A percentile compares a stretch with the other conserved stretches of the same genome.
phyloP scores from a whole-genome alignment of 2,329 filamentous ascomycete species.

The Aspergillus sojae region DNA sequence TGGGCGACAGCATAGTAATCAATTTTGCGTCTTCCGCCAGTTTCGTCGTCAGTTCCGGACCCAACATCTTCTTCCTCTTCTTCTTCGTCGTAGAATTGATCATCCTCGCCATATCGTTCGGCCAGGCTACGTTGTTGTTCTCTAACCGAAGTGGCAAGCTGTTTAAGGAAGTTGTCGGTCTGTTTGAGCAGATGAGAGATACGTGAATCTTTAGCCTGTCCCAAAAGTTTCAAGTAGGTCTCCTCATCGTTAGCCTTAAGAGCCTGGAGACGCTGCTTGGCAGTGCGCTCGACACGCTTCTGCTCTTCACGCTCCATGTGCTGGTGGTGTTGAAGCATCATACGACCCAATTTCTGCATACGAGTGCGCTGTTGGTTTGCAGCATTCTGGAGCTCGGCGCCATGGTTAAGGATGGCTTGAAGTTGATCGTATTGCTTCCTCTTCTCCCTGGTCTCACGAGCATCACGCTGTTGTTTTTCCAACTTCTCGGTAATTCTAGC shows the following conservation, averaged over 20 bases:
- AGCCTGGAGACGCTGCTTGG: slow-evolving; percentile 98
- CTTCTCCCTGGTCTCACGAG: slow-evolving; percentile 93
- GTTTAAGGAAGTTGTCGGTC: slow-evolving; percentile 95
- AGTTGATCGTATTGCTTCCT: slow-evolving; percentile 95
- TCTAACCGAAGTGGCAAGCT: slow-evolving; percentile 92
- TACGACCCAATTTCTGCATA: slow-evolving; percentile 80
- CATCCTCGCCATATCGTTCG: slow-evolving; percentile 73
- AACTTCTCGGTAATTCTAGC: slow-evolving; percentile 97
- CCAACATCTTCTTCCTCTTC: slow-evolving; percentile 68
- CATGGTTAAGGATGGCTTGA: slow-evolving; percentile 80
- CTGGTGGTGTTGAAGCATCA: slow-evolving; percentile 88
- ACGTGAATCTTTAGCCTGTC: slow-evolving; percentile 98
- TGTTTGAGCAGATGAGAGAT: slow-evolving; percentile 96
- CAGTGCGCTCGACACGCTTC: slow-evolving; percentile 94
- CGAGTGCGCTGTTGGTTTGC: slow-evolving; percentile 71
- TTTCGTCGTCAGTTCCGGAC: slow-evolving; percentile 66
- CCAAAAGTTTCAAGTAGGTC: slow-evolving; percentile 95
- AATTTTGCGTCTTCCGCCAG: slow-evolving; percentile 71
- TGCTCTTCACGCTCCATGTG: slow-evolving; percentile 99
- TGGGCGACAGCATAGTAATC: slow-evolving; percentile 99
- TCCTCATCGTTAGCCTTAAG: slow-evolving; percentile 99
- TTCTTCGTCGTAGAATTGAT: slow-evolving; percentile 56
- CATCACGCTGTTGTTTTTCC: slow-evolving; percentile 97
- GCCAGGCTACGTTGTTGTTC: slow-evolving; percentile 84
- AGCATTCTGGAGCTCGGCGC: slow-evolving; percentile 72